Evolutionary conservation across 2,329 filamentous ascomycete species (phyloP).

Genomic region (Xylaria arbuscula): DNA sequence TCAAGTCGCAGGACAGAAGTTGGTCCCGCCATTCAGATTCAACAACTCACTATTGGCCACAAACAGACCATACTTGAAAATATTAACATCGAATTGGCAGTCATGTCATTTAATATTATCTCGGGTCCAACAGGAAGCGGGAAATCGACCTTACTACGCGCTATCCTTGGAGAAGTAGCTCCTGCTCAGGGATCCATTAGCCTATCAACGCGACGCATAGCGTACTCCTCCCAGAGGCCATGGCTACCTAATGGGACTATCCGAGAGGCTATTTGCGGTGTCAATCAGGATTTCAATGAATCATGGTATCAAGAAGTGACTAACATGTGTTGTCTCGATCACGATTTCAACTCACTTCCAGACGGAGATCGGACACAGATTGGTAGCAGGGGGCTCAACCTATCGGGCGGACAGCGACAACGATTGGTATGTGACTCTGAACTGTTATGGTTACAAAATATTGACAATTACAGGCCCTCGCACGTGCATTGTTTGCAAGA

Average conservation of each 20-base stretch:
- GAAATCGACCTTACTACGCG: slow-evolving; percentile 45
- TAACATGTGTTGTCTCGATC: slow-evolving; percentile 41
- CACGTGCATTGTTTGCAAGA: slow-evolving; percentile 51
- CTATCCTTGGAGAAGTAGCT: slow-evolving; percentile 37
- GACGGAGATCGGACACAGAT: slow-evolving; percentile 41
- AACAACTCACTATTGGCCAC: neutral
- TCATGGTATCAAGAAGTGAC: slow-evolving; percentile 52
- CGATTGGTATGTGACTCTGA: slow-evolving; percentile 42
- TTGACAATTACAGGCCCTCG: slow-evolving; percentile 50
- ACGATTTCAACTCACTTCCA: slow-evolving; percentile 42
- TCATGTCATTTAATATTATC: slow-evolving; percentile 44
- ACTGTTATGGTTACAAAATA: no score
- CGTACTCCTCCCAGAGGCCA: slow-evolving; percentile 53
- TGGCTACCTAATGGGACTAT: slow-evolving; percentile 54
- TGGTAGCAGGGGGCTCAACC: slow-evolving; percentile 41
- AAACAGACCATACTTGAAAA: slow-evolving; percentile 10
- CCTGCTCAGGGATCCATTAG: slow-evolving; percentile 43
- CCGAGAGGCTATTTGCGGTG: slow-evolving; percentile 48
- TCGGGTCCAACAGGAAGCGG: slow-evolving; percentile 47
- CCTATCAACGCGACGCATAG: slow-evolving; percentile 46
- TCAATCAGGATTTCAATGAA: neutral
- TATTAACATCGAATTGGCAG: slow-evolving; percentile 42
- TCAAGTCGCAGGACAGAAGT: neutral
- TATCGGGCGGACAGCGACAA: slow-evolving; percentile 49
- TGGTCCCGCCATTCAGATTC: slow-evolving; percentile 14